A percentile compares a stretch with the other conserved stretches of the same genome.
phyloP scores from a whole-genome alignment of 1,139 yeast species.

The Suzukiozyma palmioleophila region DNA sequence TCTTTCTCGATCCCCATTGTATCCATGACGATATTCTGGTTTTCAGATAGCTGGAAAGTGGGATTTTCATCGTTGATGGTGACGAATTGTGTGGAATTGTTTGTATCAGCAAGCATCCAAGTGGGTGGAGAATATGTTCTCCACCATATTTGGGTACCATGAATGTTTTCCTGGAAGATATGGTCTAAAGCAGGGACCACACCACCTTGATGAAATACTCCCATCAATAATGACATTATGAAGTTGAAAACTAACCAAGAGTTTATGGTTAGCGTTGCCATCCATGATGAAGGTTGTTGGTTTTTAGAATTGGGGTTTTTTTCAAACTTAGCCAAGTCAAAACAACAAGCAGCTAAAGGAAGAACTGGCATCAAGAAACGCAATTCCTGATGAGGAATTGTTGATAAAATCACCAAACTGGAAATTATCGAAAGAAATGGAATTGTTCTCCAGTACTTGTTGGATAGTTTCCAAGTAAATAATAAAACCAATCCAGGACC shows the following conservation, averaged over 20 bases:
- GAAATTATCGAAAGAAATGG: conserved; percentile 60
- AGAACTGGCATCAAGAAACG: conserved; percentile 76
- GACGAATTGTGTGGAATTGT: conserved; percentile 15
- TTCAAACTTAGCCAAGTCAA: conserved; percentile 34
- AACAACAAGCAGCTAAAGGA: conserved; percentile 66
- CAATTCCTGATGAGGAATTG: conserved; percentile 87
- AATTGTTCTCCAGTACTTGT: conserved; percentile 38
- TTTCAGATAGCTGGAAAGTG: conserved; percentile 2
- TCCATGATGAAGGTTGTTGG: conserved; percentile 7
- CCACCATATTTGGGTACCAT: conserved; percentile 71
- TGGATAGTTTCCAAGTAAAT: conserved; percentile 15
- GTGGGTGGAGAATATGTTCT: conserved; percentile 91
- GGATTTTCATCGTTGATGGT: conserved; percentile 13
- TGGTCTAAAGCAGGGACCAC: conserved; percentile 61
- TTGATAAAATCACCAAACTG: conserved; percentile 58
- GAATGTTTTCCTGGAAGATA: conserved; percentile 14
- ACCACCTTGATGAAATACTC: conserved; percentile 87
- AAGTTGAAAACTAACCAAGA: conserved; percentile 67
- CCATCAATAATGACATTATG: conserved; percentile 61
- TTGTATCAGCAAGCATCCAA: conserved; percentile 61
- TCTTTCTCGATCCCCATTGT: conserved; percentile 51
- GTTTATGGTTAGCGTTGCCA: conserved; percentile 22
- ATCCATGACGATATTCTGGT: conserved; percentile 33
- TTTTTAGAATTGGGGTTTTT: conserved; percentile 4
- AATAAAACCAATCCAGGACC: conserved; percentile 68